phyloP scores from a whole-genome alignment of 208 protist species.

The Leptomonas pyrrhocoris region DNA sequence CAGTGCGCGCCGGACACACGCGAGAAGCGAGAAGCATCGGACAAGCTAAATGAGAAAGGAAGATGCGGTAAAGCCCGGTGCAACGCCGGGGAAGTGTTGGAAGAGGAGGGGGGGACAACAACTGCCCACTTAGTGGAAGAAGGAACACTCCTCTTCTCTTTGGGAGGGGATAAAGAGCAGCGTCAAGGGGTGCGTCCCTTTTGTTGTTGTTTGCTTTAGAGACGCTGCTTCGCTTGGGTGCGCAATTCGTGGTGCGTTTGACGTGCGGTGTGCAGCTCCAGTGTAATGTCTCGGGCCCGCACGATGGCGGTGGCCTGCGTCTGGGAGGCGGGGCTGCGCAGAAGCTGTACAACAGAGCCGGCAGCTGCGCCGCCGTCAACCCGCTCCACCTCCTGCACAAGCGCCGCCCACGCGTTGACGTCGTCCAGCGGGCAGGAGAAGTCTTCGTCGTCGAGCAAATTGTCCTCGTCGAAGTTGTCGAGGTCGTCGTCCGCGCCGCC shows the following conservation, averaged over 20 bases:
- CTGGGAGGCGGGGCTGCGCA: conserved; percentile 36
- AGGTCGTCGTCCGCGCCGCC: conserved; percentile 29
- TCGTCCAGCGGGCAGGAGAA: conserved; percentile 74
- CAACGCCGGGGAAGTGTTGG: no score
- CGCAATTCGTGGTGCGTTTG: conserved; percentile 20
- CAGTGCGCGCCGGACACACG: no score
- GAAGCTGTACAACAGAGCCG: conserved; percentile 15
- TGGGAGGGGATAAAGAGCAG: no score
- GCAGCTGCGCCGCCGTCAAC: conserved; percentile 15
- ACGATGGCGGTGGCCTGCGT: conserved; percentile 44
- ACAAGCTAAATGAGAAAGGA: no score
- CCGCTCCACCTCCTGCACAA: conserved; percentile 43
- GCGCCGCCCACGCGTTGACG: conserved; percentile 59
- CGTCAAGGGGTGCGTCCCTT: no score
- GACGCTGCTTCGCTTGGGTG: conserved; percentile 14
- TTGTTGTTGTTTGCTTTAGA: not conserved
- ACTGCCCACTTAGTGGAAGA: no score
- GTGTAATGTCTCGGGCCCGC: conserved; percentile 32
- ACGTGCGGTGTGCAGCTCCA: conserved; percentile 27
- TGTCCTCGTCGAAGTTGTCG: conserved; percentile 61
- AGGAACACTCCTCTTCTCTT: no score
- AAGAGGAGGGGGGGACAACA: not conserved
- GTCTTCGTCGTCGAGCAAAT: conserved; percentile 75
- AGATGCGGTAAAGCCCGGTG: no score
- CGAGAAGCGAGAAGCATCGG: no score